Evolutionary conservation across 768 basidiomycete species (phyloP).

Genomic region (Clitopilus hobsonii): DNA sequence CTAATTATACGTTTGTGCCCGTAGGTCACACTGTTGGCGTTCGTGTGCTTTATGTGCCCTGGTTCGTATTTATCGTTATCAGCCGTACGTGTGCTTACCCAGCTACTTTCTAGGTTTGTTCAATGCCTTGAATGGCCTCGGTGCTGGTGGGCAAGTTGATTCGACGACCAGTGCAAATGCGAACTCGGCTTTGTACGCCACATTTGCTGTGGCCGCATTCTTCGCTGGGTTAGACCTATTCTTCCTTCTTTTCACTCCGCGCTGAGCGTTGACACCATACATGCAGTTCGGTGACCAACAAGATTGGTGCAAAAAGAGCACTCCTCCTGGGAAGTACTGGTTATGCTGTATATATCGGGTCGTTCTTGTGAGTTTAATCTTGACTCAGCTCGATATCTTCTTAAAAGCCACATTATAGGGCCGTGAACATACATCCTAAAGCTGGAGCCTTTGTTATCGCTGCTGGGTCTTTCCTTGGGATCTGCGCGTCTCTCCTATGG

Average conservation of each 20-base stretch:
- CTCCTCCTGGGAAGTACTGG: constrained; percentile 71
- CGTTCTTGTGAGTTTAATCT: constrained; percentile 54
- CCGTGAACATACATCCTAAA: constrained; percentile 61
- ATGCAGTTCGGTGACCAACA: constrained; percentile 73
- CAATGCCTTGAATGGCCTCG: constrained; percentile 61
- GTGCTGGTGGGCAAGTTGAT: constrained; percentile 56
- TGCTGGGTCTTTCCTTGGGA: constrained; percentile 67
- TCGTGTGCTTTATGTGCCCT: constrained; percentile 49
- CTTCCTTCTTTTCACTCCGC: background rate
- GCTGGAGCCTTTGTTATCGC: constrained; percentile 63
- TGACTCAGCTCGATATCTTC: background rate
- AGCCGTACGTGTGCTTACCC: background rate
- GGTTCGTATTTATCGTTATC: constrained; percentile 26
- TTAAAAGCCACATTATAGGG: constrained; percentile 31
- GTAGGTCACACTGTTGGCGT: constrained; percentile 46
- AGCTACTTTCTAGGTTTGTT: constrained; percentile 40
- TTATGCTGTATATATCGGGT: constrained; percentile 72
- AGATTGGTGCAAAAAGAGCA: constrained; percentile 70
- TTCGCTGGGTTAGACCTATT: constrained; percentile 52
- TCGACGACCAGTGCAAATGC: constrained; percentile 52
- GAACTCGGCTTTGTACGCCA: constrained; percentile 51
- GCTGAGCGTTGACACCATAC: background rate
- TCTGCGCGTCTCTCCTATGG: constrained; percentile 73
- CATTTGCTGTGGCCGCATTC: constrained; percentile 58
- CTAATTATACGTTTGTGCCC: background rate